These are phyloP conservation scores for Blastobotrys apis DNA, from an alignment of 1,139 yeast species.

Conservation along the genomic window DNA sequence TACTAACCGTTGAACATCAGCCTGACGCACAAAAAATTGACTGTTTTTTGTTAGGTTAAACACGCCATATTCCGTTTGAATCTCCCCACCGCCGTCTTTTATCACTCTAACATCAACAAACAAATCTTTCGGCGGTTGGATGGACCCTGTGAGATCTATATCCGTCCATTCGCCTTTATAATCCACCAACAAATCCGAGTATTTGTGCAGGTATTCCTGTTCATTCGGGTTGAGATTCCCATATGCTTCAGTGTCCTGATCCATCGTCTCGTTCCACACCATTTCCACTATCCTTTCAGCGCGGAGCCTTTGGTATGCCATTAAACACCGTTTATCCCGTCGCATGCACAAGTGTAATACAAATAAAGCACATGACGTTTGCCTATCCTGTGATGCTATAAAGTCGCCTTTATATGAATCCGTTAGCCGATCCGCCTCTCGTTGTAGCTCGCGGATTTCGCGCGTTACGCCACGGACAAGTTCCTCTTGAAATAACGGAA, in stretches of 20 bases:
- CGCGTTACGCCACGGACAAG: slow-evolving; percentile 59
- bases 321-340: slow-evolving; percentile 79
- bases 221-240: slow-evolving; percentile 71
- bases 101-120: slow-evolving; percentile 91
- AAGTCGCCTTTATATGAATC: slow-evolving; percentile 39
- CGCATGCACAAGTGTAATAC: slow-evolving; percentile 80
- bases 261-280: slow-evolving; percentile 58
- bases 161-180: slow-evolving; percentile 79
- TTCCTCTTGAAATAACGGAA: slow-evolving; percentile 75
- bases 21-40: slow-evolving; percentile 88
- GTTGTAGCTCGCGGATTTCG: slow-evolving; percentile 39
- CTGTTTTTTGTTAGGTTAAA: slow-evolving; percentile 92
- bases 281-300: slow-evolving; percentile 63
- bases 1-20: slow-evolving; percentile 88
- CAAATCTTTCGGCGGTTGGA: slow-evolving; percentile 86
- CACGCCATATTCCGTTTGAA: slow-evolving; percentile 95
- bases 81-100: slow-evolving; percentile 86
- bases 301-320: slow-evolving; percentile 76
- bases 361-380: slow-evolving; percentile 59
- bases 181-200: slow-evolving; percentile 66
- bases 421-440: slow-evolving; percentile 52
- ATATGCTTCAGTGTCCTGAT: slow-evolving; percentile 32
- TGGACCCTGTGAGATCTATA: slow-evolving; percentile 80
- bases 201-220: slow-evolving; percentile 69
- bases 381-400: slow-evolving; percentile 32